Base-by-base conservation (phyloP, 139 green algal species). In the Picochlorum sp. region DNA sequence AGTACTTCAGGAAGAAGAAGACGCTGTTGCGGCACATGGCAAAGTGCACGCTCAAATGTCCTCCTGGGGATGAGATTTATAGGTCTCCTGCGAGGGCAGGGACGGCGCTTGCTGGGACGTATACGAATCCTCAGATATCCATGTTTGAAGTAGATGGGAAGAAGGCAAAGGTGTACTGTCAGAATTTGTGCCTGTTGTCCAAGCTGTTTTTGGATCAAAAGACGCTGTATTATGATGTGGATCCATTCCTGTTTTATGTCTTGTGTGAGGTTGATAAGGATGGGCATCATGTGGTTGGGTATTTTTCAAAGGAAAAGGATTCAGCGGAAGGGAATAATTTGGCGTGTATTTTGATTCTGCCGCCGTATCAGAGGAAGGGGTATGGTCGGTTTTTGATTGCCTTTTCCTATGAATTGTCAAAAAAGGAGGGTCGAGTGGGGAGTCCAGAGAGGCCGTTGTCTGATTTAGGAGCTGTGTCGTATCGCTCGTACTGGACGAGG, bases 141-240 rank as follows among this genome's bases (percentile, higher is more conserved):
- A 77, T 90, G 62, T 92, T 85, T 68, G 83, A 90, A 77, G 87
- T 92, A 51, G 85, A 94, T 68, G 89, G 88, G 67, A 84, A 81
- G 32, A 84, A 86, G 61, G 76, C 79, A 66, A 90, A 90, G 76
- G 77, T 82, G 32, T 85, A 82, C 76, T 86, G 82, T 70, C 92
- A 99, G 81, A 95, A 94, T 73, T 80, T 99, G 77, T 98, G 92
- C 82, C 94, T 95, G 67, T 81, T 99, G 61, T 87, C 92, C 67
- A 99, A 99, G 84, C 87, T 99, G 58, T 99, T 99, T 81, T 79
- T 99, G 70, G 94, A 99, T 81, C 94, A 99, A 86, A 99, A 99
- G 81, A 99, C 94, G 47, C 85, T 98, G 3, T 99, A 98, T 82
- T 99, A 98, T 74, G 94, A 99, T 63, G 94, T 98, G 13, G 94